Conservation (phyloP, 73 alveolate species). For the Paramecium biaurelia region DNA sequence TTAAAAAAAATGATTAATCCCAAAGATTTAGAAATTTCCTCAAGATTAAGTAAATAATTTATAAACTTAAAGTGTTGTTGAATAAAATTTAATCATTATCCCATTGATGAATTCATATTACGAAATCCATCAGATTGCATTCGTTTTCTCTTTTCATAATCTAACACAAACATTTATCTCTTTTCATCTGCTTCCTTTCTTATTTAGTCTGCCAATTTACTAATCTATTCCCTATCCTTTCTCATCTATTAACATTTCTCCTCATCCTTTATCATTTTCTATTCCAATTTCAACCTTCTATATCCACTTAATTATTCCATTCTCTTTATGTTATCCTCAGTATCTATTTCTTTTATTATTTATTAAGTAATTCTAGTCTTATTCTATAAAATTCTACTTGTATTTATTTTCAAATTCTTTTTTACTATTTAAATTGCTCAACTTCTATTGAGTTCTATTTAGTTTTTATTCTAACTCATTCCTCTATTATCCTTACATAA, state of each 20-base stretch:
- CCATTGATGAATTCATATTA: not conserved
- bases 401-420: not conserved
- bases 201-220: not conserved
- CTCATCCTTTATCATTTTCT: not conserved
- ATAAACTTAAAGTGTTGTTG: not conserved
- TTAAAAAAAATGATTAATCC: not conserved
- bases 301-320: slow-evolving; percentile 29
- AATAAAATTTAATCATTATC: not conserved
- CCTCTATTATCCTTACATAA: not conserved
- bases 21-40: not conserved
- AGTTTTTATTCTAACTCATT: not conserved
- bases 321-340: not conserved
- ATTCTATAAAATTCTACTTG: not conserved
- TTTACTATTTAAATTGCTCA: not conserved
- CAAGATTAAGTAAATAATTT: not conserved
- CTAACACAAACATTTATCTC: not conserved
- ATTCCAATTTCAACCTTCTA: not conserved
- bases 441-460: not conserved
- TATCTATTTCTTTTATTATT: slow-evolving; percentile 20
- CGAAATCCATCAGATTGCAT: not conserved
- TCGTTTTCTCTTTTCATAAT: not conserved
- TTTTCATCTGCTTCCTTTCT: slow-evolving; percentile 38
- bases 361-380: not conserved
- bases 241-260: not conserved
- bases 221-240: slow-evolving; percentile 5